Evolutionary conservation across 225 moss, liverwort and hornwort genomes (phyloP), one percentile per base, ranked within the genome.

Genomic region (Physcomitrium patens): DNA sequence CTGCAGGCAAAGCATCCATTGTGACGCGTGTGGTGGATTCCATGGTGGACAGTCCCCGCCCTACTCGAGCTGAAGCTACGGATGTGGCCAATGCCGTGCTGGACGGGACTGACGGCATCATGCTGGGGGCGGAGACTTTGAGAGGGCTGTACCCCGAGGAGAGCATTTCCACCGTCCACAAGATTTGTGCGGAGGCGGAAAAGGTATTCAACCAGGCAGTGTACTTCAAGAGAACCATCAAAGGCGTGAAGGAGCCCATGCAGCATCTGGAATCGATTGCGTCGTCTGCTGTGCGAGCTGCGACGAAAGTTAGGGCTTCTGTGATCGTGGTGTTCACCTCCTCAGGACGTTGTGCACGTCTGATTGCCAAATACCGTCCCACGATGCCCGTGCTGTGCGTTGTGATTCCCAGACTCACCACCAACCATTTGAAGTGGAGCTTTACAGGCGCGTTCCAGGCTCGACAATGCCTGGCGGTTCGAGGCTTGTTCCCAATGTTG

Each of bases 241-340:
- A 82, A 65, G 78, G 77, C 67, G 73, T 71, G 48, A 77, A 82
- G 60, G 89, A 90, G 70, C 89, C 89, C 43, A 90, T 87, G 89
- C 77, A 75, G 50, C 84, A 90, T 67, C 80, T 90, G 54, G 89
- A 90, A 59, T 86, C 86, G 9, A 90, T 90, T 76, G 89, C 89
- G 15, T 90, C 89, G 23, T 86, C 86, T 10, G 89, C 89, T 27
- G 89, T 37, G 31, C 31, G 31, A 37, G 31, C 31, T 37, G 31
- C 31, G 31, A 37, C 31, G 7, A 37, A 37, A 37, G 31, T 37
- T 7, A 37, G 31, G 31, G 31, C 31, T 37, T 37, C 31, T 37
- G 31, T 37, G 31, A 86, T 74, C 10, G 84, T 12, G 31, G 31
- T 37, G 31, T 37, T 37, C 31, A 37, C 31, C 31, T 37, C 31